A percentile compares a stretch with the other conserved stretches of the same genome.
These are phyloP conservation scores for Blumeria graminis DNA, from an alignment of 2,329 filamentous ascomycete genomes.

Conservation along the genomic window DNA sequence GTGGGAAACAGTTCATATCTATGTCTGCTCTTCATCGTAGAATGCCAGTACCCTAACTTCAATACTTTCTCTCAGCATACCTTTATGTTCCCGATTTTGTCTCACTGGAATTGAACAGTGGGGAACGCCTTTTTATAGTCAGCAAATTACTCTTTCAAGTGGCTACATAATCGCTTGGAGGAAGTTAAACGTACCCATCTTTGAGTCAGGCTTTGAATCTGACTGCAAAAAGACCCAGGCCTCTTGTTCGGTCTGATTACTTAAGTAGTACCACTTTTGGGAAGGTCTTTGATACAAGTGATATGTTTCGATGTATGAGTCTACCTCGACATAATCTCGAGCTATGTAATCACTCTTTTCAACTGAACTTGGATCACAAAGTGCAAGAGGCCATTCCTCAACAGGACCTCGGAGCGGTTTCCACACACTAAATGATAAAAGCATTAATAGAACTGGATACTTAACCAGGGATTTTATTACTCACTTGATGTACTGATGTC, in stretches of 20 bases:
- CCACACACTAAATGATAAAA: background rate
- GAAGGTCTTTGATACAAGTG: background rate
- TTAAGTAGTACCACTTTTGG: background rate
- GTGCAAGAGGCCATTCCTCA: background rate
- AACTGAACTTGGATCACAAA: background rate
- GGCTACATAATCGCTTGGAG: background rate
- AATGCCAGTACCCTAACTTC: conserved; percentile 81
- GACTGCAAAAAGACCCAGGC: background rate
- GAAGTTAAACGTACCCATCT: background rate
- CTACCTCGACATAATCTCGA: background rate
- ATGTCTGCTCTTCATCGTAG: conserved; percentile 46
- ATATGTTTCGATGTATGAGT: background rate
- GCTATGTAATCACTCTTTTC: background rate
- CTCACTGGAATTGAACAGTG: conserved; percentile 59
- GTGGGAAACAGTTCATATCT: too few relatives aligned
- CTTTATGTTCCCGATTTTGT: conserved; percentile 92
- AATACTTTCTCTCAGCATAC: conserved; percentile 75
- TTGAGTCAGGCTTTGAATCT: background rate
- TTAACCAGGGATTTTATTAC: background rate
- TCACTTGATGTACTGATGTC: background rate
- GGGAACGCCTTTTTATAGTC: background rate
- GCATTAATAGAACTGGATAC: background rate
- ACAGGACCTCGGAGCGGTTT: background rate
- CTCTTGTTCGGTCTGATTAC: background rate
- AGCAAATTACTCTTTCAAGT: background rate